Base-by-base conservation (phyloP, 805 yeast genomes). In the Myxozyma kluyveri region DNA sequence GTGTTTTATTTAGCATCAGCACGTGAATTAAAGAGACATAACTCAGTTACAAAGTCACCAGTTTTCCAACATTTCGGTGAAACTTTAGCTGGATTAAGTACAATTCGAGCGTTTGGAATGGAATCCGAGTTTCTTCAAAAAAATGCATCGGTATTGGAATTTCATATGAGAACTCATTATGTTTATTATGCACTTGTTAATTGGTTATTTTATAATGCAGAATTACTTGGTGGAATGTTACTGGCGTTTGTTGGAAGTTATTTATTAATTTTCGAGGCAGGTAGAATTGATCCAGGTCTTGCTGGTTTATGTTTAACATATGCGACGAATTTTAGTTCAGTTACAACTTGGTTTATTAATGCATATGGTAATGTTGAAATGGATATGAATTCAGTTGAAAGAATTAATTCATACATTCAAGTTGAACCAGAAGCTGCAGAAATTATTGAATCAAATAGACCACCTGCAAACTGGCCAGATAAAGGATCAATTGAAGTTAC, bases 31-130 rank as follows among this genome's bases (percentile, higher is more conserved):
- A 89, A 91, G 69, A 79, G 98, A 64, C 80, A 75, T 62, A 97
- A 91, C 61, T 85, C 97, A 1, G 78, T 86, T 43, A 80, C 95
- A 14, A 86, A 86, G 68, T 88, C 96, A 3, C 98, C 98, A 22
- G 89, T 91, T 52, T 96, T 88, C 70, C 98, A 91, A 70, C 96
- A 90, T 67, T 91, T 91, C 66, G 82, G 95, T 21, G 98, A 91
- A 70, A 88, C 97, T 3, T 75, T 91, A 62, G 83, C 81, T 38
- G 99, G 99, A 65, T 87, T 89, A 24, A 81, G 95, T 3, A 89
- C 97, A 1, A 89, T 91, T 61, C 83, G 98, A 69, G 99, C 98
- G 2, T 91, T 86, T 69, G 96, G 96, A 62, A 90, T 88, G 61
- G 96, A 88, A 65, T 76, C 83, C 45, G 77, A 95, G 14, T 91